Base-by-base conservation (phyloP, 2,329 filamentous ascomycete genomes). In the Aspergillus sp. region DNA sequence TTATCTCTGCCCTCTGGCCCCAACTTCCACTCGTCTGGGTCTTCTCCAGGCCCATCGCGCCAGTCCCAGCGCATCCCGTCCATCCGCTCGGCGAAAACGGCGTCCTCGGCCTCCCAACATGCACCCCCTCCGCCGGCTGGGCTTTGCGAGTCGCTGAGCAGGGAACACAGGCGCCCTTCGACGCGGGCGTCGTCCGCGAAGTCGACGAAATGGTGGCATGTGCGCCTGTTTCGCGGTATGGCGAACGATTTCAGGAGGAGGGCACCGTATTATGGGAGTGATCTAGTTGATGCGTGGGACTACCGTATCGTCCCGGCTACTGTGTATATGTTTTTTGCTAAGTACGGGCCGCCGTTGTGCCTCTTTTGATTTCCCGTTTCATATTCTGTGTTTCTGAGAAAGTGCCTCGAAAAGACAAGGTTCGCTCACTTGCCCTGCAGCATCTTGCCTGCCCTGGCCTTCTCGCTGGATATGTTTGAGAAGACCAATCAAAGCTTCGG, bases 271-370 rank as follows among this genome's bases (percentile, higher is more conserved):
- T 93, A 91, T 53, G 67, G 64, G 61, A 88, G 80, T 58, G 86
- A 93, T 58, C 93, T 82, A 82, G 67, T 56, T 12, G 86, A 93
- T 64, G 86, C 86, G 1, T 91, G 83, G 83, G 82, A 93, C 54
- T 93, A 93, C 64, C 75, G 86, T 33, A 83, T 93, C 26, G 72
- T 93, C 24, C 86, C 86, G 1, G 84, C 84, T 11, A 93, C 86
- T 7, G 67, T 93, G 17, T 93, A 93, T 61, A 93, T 93, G 83
- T 93, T 91, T 65, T 93, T 93, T 71, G 85, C 86, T 42, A 93
- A 93, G 84, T 89, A 70, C 52, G 70, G 51, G 30, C 28, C 6
- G 19, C 19, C 19, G 5, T 22, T 22, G 19, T 7, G 24, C 31
- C 19, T 26, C 26, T 27, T 28, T 4, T 15, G 28, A 15, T 33